Percentiles rank a stretch among this genome's conserved stretches.
These are phyloP conservation scores for Extremus antarcticus DNA, from an alignment of 495 filamentous ascomycete genomes.

Conservation along the genomic window DNA sequence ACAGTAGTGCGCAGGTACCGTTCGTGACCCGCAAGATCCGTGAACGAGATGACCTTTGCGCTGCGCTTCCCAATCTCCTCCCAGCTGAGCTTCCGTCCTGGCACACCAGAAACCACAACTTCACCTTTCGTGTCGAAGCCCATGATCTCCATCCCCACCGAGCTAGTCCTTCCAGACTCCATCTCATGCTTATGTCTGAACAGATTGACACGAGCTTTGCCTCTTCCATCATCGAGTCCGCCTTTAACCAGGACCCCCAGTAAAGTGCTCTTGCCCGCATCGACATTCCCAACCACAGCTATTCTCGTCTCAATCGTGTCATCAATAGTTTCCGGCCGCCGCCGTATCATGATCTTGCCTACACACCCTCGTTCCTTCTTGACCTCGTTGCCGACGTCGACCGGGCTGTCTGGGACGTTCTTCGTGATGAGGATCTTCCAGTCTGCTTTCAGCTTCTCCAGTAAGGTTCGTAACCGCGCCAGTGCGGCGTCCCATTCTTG, in stretches of 20 bases:
- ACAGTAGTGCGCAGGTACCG: constrained; percentile 92
- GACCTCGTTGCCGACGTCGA: constrained; percentile 44
- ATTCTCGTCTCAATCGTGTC: constrained; percentile 93
- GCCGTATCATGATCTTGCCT: constrained; percentile 77
- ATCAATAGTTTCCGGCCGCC: constrained; percentile 60
- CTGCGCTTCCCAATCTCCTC: constrained; percentile 95
- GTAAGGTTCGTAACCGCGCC: constrained; percentile 52
- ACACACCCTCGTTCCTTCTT: constrained; percentile 60
- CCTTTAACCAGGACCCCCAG: constrained; percentile 94
- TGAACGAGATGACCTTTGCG: constrained; percentile 92
- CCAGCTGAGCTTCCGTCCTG: constrained; percentile 86
- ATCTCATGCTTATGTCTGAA: constrained; percentile 98
- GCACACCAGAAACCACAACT: constrained; percentile 65
- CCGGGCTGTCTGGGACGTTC: constrained; percentile 72
- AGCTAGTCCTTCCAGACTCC: constrained; percentile 87
- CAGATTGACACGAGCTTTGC: constrained; percentile 88
- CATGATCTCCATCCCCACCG: constrained; percentile 98
- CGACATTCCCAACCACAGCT: constrained; percentile 92
- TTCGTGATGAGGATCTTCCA: constrained; percentile 73
- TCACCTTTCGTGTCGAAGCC: constrained; percentile 87
- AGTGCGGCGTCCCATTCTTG: constrained; percentile 72
- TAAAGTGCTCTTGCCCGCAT: constrained; percentile 96
- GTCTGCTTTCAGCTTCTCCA: constrained; percentile 57
- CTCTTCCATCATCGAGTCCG: constrained; percentile 85
- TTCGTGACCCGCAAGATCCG: constrained; percentile 91